A percentile compares a stretch with the other conserved stretches of the same genome.
These are phyloP conservation scores for Malassezia restricta DNA, from an alignment of 1,284 basidiomycete genomes.

Conservation along the genomic window DNA sequence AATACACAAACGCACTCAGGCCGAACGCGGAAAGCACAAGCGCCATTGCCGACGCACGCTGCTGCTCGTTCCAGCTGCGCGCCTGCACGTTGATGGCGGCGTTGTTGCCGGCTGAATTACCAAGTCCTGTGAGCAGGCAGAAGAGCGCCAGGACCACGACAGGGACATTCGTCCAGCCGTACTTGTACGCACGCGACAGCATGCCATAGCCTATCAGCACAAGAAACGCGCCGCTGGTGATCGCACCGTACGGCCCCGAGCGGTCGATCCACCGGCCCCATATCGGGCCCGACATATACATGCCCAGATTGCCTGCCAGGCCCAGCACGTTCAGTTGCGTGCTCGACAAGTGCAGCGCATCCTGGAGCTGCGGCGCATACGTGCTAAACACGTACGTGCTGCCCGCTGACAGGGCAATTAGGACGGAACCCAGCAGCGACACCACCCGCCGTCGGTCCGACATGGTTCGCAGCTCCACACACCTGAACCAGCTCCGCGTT, in stretches of 20 bases:
- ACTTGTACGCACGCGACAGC: slow-evolving; percentile 8
- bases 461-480: slow-evolving; percentile 1
- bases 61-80: slow-evolving; percentile 31
- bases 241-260: slow-evolving; percentile 23
- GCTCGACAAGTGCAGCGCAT: slow-evolving; percentile 38
- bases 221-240: slow-evolving; percentile 11
- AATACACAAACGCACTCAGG: slow-evolving; percentile 68
- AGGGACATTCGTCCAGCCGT: slow-evolving; percentile 5
- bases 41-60: slow-evolving; percentile 59
- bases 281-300: slow-evolving; percentile 39
- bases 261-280: slow-evolving; percentile 40
- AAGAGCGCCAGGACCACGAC: slow-evolving; percentile 22
- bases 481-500: not conserved
- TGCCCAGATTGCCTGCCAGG: slow-evolving; percentile 46
- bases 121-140: slow-evolving; percentile 30
- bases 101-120: slow-evolving; percentile 40
- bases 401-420: slow-evolving; percentile 42
- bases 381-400: slow-evolving; percentile 45
- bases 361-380: slow-evolving; percentile 46
- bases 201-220: slow-evolving; percentile 10
- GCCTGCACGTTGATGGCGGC: slow-evolving; percentile 44
- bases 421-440: slow-evolving; percentile 35
- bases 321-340: slow-evolving; percentile 47
- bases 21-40: slow-evolving; percentile 71
- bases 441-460: slow-evolving; percentile 13